A percentile compares a stretch with the other conserved stretches of the same genome.
phyloP scores from a whole-genome alignment of 805 yeast genomes.

The Candida easanensis region DNA sequence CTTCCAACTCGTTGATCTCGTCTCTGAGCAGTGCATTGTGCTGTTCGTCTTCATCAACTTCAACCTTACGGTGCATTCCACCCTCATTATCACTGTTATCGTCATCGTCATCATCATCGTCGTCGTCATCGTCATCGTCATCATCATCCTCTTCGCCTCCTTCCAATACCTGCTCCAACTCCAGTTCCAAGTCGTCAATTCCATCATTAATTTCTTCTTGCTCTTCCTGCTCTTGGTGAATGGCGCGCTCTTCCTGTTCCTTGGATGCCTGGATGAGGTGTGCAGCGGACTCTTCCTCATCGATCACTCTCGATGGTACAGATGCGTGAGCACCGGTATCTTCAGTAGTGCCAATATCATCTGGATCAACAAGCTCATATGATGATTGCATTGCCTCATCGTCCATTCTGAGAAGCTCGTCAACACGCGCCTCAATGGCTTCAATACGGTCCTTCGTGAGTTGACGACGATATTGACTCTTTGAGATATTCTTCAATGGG shows the following conservation, averaged over 20 bases:
- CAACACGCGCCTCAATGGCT: constrained; percentile 74
- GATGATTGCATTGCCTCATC: constrained; percentile 78
- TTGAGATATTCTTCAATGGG: constrained; percentile 69
- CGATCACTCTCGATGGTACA: constrained; percentile 10
- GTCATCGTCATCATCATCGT: constrained; percentile 31
- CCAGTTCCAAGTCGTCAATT: constrained; percentile 49
- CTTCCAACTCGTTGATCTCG: constrained; percentile 78
- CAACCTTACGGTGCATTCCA: constrained; percentile 25
- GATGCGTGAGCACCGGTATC: constrained; percentile 12
- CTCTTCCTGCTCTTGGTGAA: constrained; percentile 8
- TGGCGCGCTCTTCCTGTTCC: constrained; percentile 6
- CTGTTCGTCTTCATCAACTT: constrained; percentile 47
- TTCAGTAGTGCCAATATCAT: constrained; percentile 11
- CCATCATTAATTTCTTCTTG: constrained; percentile 20
- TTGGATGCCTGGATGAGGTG: constrained; percentile 4
- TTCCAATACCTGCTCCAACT: constrained; percentile 51
- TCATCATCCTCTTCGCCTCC: constrained; percentile 26
- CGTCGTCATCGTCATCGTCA: constrained; percentile 33
- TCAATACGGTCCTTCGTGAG: constrained; percentile 71
- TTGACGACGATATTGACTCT: constrained; percentile 68
- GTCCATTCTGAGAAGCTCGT: constrained; percentile 70
- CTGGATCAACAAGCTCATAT: constrained; percentile 70
- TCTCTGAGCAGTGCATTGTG: constrained; percentile 77
- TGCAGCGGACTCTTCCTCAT: constrained; percentile 19
- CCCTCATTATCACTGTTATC: constrained; percentile 33